Conservation (phyloP, 2,329 filamentous ascomycete species). For the Ambrosiella beaveri region DNA sequence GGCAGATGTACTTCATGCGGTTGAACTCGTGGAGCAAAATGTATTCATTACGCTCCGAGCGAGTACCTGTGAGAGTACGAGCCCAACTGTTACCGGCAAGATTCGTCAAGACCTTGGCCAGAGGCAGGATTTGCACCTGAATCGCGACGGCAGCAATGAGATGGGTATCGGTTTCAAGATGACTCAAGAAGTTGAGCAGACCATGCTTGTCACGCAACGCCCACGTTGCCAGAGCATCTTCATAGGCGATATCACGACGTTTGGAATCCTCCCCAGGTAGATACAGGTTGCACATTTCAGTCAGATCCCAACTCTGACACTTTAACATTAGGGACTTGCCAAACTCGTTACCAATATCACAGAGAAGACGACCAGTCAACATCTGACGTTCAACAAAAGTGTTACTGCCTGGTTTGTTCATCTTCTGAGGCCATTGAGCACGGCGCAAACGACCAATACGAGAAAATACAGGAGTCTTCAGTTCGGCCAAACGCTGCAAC, state of each 20-base stretch:
- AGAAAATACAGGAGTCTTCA: conserved; percentile 88
- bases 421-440: conserved; percentile 68
- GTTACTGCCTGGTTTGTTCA: conserved; percentile 70
- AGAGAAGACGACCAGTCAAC: conserved; percentile 74
- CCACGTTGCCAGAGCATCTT: conserved; percentile 74
- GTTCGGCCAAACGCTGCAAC: conserved; percentile 69
- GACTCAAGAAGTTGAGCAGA: conserved; percentile 80
- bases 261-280: conserved; percentile 48
- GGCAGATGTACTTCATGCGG: conserved; percentile 93
- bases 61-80: conserved; percentile 82
- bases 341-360: conserved; percentile 88
- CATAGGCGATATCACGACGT: conserved; percentile 75
- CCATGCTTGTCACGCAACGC: conserved; percentile 60
- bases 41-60: conserved; percentile 96
- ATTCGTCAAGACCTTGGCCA: conserved; percentile 92
- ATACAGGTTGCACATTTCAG: conserved; percentile 91
- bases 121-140: conserved; percentile 74
- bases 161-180: conserved; percentile 90
- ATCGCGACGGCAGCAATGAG: conserved; percentile 85
- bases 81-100: conserved; percentile 97
- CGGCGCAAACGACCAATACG: conserved; percentile 75
- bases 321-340: conserved; percentile 95
- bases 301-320: conserved; percentile 94
- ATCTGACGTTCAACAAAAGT: conserved; percentile 89
- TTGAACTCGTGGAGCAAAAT: conserved; percentile 96